Evolutionary conservation across 31 red algal species (phyloP).

Genomic region (Bonnemaisonia californica): DNA sequence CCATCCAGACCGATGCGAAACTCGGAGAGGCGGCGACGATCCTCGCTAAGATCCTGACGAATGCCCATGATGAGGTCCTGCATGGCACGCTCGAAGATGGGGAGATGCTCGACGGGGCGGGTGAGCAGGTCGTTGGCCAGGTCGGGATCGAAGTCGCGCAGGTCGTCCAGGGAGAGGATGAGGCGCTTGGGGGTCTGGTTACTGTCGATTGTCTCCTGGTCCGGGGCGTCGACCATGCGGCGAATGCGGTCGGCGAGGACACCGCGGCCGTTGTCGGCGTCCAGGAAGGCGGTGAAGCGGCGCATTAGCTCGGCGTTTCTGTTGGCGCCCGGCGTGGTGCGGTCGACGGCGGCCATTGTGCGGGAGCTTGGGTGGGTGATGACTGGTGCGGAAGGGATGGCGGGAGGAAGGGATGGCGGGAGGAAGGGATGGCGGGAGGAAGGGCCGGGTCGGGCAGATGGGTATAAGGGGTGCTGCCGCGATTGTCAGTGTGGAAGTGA

Average conservation of each 20-base stretch:
- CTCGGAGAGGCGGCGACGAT: constrained; percentile 45
- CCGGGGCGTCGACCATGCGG: constrained; percentile 57
- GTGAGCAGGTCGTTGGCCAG: constrained; percentile 58
- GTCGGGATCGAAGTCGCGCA: constrained; percentile 75
- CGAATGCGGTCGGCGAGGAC: constrained; percentile 51
- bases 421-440: background rate
- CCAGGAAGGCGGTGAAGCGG: constrained; percentile 64
- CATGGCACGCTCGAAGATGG: constrained; percentile 79
- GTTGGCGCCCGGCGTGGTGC: constrained; percentile 43
- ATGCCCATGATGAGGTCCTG: constrained; percentile 70
- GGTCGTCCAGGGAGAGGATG: constrained; percentile 69
- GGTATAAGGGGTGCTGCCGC: background rate
- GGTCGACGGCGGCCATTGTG: constrained; percentile 54
- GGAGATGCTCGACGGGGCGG: constrained; percentile 64
- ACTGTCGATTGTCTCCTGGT: constrained; percentile 43
- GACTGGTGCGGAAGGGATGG: background rate
- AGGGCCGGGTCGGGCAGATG: background rate
- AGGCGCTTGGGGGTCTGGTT: constrained; percentile 65
- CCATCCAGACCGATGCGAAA: constrained; percentile 87
- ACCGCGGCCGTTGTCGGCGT: constrained; percentile 63
- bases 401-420: background rate
- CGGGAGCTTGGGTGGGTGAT: background rate
- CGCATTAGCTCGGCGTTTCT: constrained; percentile 66
- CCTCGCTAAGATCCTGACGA: constrained; percentile 48
- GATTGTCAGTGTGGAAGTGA: background rate